Evolutionary conservation across 202 grass and related monocot species (phyloP), one percentile per base, ranked within the genome.

Genomic region (Musa balbisiana): DNA sequence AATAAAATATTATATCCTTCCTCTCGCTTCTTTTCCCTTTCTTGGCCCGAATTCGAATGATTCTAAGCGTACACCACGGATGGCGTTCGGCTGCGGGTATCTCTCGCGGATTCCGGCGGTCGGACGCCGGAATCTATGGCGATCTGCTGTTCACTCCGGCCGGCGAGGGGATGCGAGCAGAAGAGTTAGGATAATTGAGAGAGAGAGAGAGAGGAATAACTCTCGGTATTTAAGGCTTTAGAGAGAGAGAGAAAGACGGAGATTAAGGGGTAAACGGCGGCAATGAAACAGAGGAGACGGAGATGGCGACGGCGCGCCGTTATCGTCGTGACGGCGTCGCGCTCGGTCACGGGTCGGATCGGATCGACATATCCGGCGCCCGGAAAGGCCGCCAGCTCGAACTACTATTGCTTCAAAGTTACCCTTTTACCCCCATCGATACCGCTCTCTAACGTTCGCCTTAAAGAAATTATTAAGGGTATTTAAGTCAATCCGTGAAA

Each of bases 241-340:
- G 11, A 24, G 21, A 25, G 17, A 21, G 49, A 15, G 14, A 27
- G n/a, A 15, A 17, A 26, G 16, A 4, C 33, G 74, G 10, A 49
- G 33, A 51, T n/a, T 51, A 17, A n/a, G 26, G 25, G 33, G 66
- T 14, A 69, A 69, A 69, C 66, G 8, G 12, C 29, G 66, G 26
- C 9, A 16, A 49, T 10, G 15, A n/a, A 49, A 69, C 9, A 19
- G 21, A 1, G 68, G 13, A 71, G 53, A 27, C 17, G 72, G 52
- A 55, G 59, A 80, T 20, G n/a, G 56, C 43, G 33, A 70, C 67
- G 8, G 33, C 2, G 6, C 56, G 69, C 49, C 69, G 78, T 80
- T 54, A 53, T 21, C 15, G 14, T 27, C 14, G 13, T 64, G 64
- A 80, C 78, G 69, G 56, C 69, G 49, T 73, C 71, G 8, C 29